Base-by-base conservation (phyloP, 1,284 basidiomycete genomes). In the Boletus mariae region DNA sequence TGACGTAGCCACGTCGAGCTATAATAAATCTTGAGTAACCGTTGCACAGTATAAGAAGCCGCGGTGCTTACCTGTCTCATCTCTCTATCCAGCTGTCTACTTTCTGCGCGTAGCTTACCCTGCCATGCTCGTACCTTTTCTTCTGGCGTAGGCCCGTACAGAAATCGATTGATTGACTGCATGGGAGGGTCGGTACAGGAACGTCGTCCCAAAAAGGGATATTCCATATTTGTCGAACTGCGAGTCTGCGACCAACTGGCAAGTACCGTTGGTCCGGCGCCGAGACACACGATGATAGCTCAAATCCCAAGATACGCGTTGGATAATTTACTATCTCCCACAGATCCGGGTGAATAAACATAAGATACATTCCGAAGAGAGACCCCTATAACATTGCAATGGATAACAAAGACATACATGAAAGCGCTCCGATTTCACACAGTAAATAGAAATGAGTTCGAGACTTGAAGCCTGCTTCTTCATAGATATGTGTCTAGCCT, bases 101-200 rank as follows among this genome's bases (percentile, higher is more conserved):
- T 80, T 71, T 98, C 90, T 51, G 80, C 71, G 46, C 90, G 85
- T 55, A 98, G 75, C 70, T 91, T 93, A 17, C 76, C 64, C 68
- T 97, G 93, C 95, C 95, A 98, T 72, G 82, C 79, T 47, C 87
- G 82, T 12, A 97, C 87, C 63, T 82, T 85, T 75, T 98, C 96
- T 71, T 98, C 94, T 34, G 95, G 88, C 0, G 93, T 91, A 17
- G 94, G 95, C 3, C 95, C 95, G 74, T 97, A 98, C 38, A 98
- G 74, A 71, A 95, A 94, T 47, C 91, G 84, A 64, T 91, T 92
- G 60, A 96, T 85, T 31, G 87, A 76, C 71, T 95, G 91, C 92
- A 95, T 94, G 56, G 41, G 35, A 51, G 45, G 43, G 34, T 47
- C 29, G n/a, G 47, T 25, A 44, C 52, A 15, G 29, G 35, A 51